phyloP scores from a whole-genome alignment of 768 basidiomycete genomes.

The Russula compacta region DNA sequence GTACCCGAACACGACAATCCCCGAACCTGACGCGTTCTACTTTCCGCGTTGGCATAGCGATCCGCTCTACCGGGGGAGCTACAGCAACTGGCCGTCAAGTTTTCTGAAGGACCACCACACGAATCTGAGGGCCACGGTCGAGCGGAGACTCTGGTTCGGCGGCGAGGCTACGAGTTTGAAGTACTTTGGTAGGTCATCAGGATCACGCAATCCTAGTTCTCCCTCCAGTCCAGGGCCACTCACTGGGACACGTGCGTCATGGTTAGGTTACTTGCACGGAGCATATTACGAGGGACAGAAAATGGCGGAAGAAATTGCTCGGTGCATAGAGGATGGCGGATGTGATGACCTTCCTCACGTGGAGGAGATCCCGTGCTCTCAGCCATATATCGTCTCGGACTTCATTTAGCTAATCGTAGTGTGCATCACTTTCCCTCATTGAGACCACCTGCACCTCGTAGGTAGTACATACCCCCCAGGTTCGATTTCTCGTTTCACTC shows the following conservation, averaged over 20 bases:
- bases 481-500: neutral
- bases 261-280: constrained; percentile 27
- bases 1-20: constrained; percentile 47
- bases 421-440: neutral
- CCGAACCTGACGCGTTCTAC: constrained; percentile 47
- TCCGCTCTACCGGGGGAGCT: constrained; percentile 48
- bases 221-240: neutral
- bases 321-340: constrained; percentile 22
- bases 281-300: constrained; percentile 29
- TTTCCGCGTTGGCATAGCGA: constrained; percentile 48
- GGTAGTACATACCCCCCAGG: neutral
- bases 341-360: constrained; percentile 20
- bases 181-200: constrained; percentile 42
- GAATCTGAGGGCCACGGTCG: constrained; percentile 48
- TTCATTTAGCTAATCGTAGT: neutral
- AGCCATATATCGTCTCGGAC: constrained; percentile 20
- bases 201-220: neutral
- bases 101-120: constrained; percentile 45
- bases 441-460: neutral
- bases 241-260: neutral
- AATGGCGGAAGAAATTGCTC: constrained; percentile 23
- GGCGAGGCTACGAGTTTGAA: constrained; percentile 52
- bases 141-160: constrained; percentile 46
- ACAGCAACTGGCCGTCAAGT: constrained; percentile 62
- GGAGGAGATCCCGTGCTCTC: constrained; percentile 20